Base-by-base conservation (phyloP, 495 filamentous ascomycete species). In the Xylaria telfairii region DNA sequence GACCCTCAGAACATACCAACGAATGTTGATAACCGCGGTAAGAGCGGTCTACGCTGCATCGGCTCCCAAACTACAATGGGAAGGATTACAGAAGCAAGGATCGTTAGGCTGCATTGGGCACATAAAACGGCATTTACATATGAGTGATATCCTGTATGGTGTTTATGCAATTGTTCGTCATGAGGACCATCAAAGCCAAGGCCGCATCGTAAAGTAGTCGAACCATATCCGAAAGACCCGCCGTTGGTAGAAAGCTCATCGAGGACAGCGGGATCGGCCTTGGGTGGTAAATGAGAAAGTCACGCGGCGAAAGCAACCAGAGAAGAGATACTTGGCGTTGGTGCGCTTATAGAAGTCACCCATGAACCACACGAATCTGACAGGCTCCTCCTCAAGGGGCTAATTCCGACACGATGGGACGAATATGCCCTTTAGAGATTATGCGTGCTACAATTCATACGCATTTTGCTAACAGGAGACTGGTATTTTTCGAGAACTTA, bases 51-150 rank as follows among this genome's bases (percentile, higher is more conserved):
- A 19, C 4, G 26, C 46, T 26, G n/a, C 64, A 41, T 47, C 47
- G 9, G n/a, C 19, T 41, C n/a, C n/a, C 59, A 10, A 42, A 10
- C n/a, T 41, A 42, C 32, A 17, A 41, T 62, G 12, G 59, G 21
- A 59, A 47, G 26, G 26, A 46, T 64, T 64, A 64, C 61, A 47
- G 61, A 46, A 7, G 39, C 64, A 39, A 41, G 64, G 49, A 19
- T 66, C 0, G 49, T 66, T 41, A 65, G 62, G 62, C 62, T 30
- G 62, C 62, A 7, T 65, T 44, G n/a, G 62, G 62, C 62, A 65
- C 62, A 34, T 42, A 66, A 66, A 46, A 53, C 9, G 21, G 64
- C 47, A 4, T 49, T 30, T 47, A 39, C n/a, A 53, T 17, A 39
- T 54, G 46, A 41, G 47, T 54, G 46, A 53, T 41, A 66, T 53